A percentile compares a stretch with the other conserved stretches of the same genome.
These are phyloP conservation scores for Penicillium dipodomyicola DNA, from an alignment of 495 filamentous ascomycete species.

Conservation along the genomic window DNA sequence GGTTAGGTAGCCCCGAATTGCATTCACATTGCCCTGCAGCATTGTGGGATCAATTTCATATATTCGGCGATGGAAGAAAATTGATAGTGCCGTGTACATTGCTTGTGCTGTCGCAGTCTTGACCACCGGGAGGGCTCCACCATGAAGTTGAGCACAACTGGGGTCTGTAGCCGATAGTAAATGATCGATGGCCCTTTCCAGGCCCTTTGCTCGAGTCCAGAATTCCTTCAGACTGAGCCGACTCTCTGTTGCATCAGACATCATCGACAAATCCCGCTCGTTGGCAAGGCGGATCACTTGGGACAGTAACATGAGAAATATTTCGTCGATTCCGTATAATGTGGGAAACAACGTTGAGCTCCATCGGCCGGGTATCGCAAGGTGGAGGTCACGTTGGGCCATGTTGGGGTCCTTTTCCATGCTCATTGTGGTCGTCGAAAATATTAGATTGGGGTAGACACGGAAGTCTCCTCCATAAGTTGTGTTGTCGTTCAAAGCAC, in stretches of 20 bases:
- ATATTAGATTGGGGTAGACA: conserved; percentile 12
- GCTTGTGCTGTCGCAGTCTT: conserved; percentile 11
- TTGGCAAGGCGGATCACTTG: conserved; percentile 27
- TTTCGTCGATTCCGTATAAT: conserved; percentile 24
- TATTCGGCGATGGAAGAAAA: conserved; percentile 25
- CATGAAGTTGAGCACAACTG: neutral
- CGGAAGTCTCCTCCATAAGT: conserved; percentile 15
- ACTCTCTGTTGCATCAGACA: neutral
- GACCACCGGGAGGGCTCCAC: neutral
- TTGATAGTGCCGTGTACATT: conserved; percentile 23
- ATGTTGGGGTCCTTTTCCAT: conserved; percentile 23
- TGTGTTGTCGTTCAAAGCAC: neutral
- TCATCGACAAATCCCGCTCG: conserved; percentile 23
- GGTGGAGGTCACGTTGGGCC: conserved; percentile 24
- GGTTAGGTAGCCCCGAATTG: conserved; percentile 9
- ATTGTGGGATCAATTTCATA: conserved; percentile 23
- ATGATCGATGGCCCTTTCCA: conserved; percentile 20
- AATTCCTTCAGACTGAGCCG: conserved; percentile 18
- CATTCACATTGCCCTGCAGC: conserved; percentile 18
- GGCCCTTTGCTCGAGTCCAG: conserved; percentile 20
- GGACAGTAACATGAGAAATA: conserved; percentile 25
- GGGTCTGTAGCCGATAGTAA: conserved; percentile 1
- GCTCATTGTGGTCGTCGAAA: conserved; percentile 18
- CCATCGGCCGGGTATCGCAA: conserved; percentile 25
- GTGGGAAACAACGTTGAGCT: conserved; percentile 22